phyloP scores from a whole-genome alignment of 1,139 yeast species.

The Debaryomycetaceae sp. region DNA sequence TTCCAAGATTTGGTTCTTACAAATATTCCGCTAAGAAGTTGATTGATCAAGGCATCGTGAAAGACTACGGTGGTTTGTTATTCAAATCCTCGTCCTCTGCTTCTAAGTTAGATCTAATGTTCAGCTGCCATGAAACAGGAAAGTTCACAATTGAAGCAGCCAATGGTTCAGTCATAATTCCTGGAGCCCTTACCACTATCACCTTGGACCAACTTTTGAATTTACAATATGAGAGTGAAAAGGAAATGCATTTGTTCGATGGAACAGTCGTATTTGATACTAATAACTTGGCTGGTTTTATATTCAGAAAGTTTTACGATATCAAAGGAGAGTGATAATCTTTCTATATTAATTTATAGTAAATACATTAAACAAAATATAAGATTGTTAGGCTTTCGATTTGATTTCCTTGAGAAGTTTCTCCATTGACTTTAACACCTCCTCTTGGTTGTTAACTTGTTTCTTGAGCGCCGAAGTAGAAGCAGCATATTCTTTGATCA shows the following conservation, averaged over 20 bases:
- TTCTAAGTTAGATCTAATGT: conserved; percentile 70
- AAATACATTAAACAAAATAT: background rate
- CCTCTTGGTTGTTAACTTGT: conserved; percentile 16
- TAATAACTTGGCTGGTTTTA: conserved; percentile 59
- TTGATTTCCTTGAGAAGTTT: conserved; percentile 9
- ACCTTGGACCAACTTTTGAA: conserved; percentile 68
- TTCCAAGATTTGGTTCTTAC: conserved; percentile 80
- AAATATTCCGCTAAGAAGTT: conserved; percentile 77
- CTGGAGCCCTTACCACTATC: conserved; percentile 53
- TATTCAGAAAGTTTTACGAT: conserved; percentile 71
- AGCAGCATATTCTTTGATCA: conserved; percentile 10
- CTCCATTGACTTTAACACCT: conserved; percentile 14
- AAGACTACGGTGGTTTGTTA: conserved; percentile 52
- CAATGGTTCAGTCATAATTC: conserved; percentile 38
- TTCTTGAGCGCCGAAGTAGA: conserved; percentile 23
- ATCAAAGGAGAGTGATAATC: conserved; percentile 21
- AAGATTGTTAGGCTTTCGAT: background rate
- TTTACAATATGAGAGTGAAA: conserved; percentile 60
- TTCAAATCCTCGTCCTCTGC: conserved; percentile 41
- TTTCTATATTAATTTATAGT: conserved; percentile 2
- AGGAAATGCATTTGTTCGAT: conserved; percentile 53
- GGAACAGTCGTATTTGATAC: conserved; percentile 68
- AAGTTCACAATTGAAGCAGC: conserved; percentile 68
- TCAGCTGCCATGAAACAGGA: conserved; percentile 74
- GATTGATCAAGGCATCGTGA: conserved; percentile 67